Evolutionary conservation across 176 grass and related monocot species (phyloP), one percentile per base, ranked within the genome.

Genomic region (Musa beccarii): DNA sequence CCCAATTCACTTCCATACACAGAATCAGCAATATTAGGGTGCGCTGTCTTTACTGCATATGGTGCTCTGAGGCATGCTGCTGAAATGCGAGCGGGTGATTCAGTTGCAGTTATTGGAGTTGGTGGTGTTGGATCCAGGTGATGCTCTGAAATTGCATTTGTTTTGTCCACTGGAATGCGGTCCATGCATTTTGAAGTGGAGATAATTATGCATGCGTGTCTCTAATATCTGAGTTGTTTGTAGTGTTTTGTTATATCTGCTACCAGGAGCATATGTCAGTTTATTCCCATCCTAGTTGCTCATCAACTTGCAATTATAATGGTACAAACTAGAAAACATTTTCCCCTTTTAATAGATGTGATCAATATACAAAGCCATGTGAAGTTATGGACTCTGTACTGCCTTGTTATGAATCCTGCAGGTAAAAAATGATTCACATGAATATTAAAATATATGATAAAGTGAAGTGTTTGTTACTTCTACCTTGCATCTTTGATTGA

Each of bases 81-180:
- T 74, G 90, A 93, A 85, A 85, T 93, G 84, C 86, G 79, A 66
- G 86, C 95, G 1, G 95, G 90, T 20, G 95, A 98, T 88, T 87
- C 88, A 7, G 88, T 98, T 84, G 95, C 95, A 79, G 90, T 98
- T 63, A 98, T 98, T 78, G 95, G 95, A 75, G 95, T 98, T 76
- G 90, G 95, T 75, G 95, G 95, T 70, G 95, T 98, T 61, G 90
- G 95, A 55, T 98, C 95, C 71, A 98, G 95, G 95, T 98, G 70
- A 49, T 17, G 53, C 51, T 26, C 26, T 77, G 17, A 51, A 49
- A 4, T 51, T 11, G 53, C 63, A 8, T 26, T 16, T 21, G 13
- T 49, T 51, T 2, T 19, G 6, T n/a, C 19, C 9, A 1, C 15
- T 19, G 3, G 68, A 51, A 15, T 70, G 49, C 51, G 49, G 49